Evolutionary conservation across 225 moss, liverwort and hornwort species (phyloP).

Genomic region (Marchantia polymorpha): DNA sequence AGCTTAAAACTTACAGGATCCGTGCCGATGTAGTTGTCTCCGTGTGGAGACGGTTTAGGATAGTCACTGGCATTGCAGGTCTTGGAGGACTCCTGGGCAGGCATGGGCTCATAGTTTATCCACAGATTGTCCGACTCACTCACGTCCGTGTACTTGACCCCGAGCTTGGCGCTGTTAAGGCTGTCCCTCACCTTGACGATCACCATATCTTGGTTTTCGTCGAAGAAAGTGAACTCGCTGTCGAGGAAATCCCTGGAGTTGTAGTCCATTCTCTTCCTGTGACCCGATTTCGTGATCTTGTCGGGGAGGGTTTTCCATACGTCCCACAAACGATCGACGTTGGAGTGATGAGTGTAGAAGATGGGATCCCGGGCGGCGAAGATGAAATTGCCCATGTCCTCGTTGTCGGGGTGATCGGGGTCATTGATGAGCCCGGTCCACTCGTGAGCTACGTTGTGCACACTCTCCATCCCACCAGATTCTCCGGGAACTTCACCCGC

Average conservation of each 20-base stretch:
- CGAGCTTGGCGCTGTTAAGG: not conserved
- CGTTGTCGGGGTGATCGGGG: constrained; percentile 40
- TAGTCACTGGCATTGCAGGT: not conserved
- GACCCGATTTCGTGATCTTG: constrained; percentile 10
- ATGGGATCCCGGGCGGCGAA: constrained; percentile 20
- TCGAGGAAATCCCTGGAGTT: not conserved
- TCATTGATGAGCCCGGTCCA: constrained; percentile 36
- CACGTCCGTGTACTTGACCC: not conserved
- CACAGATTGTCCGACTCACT: constrained; percentile 33
- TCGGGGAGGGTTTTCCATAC: constrained; percentile 13
- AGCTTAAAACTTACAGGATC: not conserved
- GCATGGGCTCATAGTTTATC: constrained; percentile 19
- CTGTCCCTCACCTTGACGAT: not conserved
- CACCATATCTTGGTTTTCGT: not conserved
- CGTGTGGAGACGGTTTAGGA: not conserved
- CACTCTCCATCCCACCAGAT: not conserved
- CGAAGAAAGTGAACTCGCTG: not conserved
- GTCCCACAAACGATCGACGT: constrained; percentile 23
- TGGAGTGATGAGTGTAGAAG: constrained; percentile 25
- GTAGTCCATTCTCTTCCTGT: constrained; percentile 21
- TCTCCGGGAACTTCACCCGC: not conserved
- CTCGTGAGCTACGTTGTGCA: constrained; percentile 23
- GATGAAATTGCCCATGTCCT: not conserved
- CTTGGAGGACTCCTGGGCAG: constrained; percentile 10
- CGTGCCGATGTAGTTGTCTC: not conserved